Evolutionary conservation across 2,329 filamentous ascomycete species (phyloP), one percentile per base, ranked within the genome.

Genomic region (Ophiostoma pallidulum): DNA sequence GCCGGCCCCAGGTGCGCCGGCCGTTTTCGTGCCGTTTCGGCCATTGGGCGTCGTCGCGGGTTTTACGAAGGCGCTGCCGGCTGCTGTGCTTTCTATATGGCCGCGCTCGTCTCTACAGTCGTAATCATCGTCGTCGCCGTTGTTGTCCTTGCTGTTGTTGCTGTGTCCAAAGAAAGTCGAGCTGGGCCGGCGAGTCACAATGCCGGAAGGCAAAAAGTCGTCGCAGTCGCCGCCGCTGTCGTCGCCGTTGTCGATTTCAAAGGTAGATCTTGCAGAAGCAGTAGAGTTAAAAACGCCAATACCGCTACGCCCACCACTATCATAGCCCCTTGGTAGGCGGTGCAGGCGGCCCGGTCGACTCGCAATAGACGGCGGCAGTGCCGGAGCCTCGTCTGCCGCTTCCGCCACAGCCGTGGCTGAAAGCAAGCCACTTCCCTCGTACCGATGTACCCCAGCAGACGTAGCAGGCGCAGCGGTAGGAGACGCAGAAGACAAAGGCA

Each of bases 151-250:
- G 40, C 44, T 53, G 28, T 52, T 31, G 14, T 24, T 53, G 32
- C 51, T 46, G 36, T 45, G 54, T 33, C 59, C 57, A 22, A 57
- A 53, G 18, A 53, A 55, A 18, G 56, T 51, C 22, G 57, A 59
- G 42, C 54, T 56, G 28, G 53, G 48, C 41, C 56, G 46, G 26
- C 48, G 48, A 24, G 42, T 20, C 40, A 54, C 8, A 3, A 33
- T 7, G 8, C 33, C 43, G 7, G 37, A 39, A 4, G 41, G 24
- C 24, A 41, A 46, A 3, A 24, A 13, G 8, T 45, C 43, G 16
- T 49, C 53, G 16, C 48, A 33, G 31, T 55, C 38, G 20, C 45
- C 51, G n/a, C 44, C 42, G 32, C 51, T 41, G 24, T 57, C 54
- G 10, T 54, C 56, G 8, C 48, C 50, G 3, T 38, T 42, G 9